Evolutionary conservation across 257 asterid genomes (phyloP).

Genomic region (Paraleonurus japonicus): DNA sequence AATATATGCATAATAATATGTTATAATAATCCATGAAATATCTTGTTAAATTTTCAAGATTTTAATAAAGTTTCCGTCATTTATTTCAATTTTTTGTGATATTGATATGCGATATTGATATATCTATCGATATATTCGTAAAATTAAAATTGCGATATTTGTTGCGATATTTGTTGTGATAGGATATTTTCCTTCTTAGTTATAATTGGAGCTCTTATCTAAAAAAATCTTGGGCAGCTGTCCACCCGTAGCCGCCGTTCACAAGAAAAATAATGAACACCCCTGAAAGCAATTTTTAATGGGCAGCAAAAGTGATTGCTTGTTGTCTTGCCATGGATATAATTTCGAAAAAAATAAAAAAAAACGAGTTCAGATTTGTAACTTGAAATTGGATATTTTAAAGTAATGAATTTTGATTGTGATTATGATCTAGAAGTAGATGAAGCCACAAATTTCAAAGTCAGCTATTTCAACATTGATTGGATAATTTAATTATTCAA

Average conservation of each 20-base stretch:
- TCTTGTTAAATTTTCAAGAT: no score
- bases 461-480: not conserved
- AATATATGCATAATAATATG: no score
- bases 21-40: no score
- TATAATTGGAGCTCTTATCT: not conserved
- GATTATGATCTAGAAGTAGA: constrained; percentile 2
- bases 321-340: not conserved
- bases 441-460: not conserved
- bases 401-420: not conserved
- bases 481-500: not conserved
- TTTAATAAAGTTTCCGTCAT: no score
- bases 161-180: no score
- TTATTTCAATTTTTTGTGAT: no score
- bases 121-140: no score
- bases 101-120: no score
- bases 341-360: no score
- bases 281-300: not conserved
- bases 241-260: not conserved
- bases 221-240: not conserved
- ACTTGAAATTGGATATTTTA: not conserved
- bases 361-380: not conserved
- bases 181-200: no score
- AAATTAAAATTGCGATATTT: no score
- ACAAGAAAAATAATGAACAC: not conserved
- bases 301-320: not conserved